These are phyloP conservation scores for Aureobasidium mangrovei DNA, from an alignment of 2,329 filamentous ascomycete species.

Conservation along the genomic window DNA sequence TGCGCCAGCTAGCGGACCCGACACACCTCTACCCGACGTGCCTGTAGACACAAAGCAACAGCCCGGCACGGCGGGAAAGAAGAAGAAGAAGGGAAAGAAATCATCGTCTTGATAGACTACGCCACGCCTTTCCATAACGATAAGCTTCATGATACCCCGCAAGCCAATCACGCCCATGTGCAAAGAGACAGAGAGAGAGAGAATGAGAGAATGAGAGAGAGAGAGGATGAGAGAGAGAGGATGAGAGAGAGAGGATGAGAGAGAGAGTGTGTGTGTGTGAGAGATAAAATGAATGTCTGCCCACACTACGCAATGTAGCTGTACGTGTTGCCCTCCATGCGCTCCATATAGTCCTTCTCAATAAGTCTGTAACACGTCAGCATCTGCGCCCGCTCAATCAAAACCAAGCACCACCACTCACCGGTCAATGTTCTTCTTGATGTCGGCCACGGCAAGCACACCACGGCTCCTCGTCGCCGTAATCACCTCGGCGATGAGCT, in stretches of 20 bases:
- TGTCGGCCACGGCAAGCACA: slow-evolving; percentile 73
- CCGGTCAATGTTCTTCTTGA: slow-evolving; percentile 97
- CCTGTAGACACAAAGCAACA: background rate
- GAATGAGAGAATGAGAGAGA: background rate
- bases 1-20: slow-evolving; percentile 16
- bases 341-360: slow-evolving; percentile 87
- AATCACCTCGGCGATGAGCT: slow-evolving; percentile 86
- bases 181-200: background rate
- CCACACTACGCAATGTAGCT: slow-evolving; percentile 35
- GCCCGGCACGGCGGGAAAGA: slow-evolving; percentile 3
- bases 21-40: background rate
- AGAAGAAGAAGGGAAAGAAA: slow-evolving; percentile 14
- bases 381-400: background rate
- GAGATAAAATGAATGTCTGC: too few relatives aligned
- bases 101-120: background rate
- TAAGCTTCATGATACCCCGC: background rate
- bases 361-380: slow-evolving; percentile 39
- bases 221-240: background rate
- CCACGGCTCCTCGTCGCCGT: slow-evolving; percentile 80
- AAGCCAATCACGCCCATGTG: background rate
- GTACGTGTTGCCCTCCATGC: slow-evolving; percentile 55
- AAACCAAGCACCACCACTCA: slow-evolving; percentile 38
- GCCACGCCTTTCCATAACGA: too few relatives aligned
- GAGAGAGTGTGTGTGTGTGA: background rate
- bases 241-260: background rate